A percentile compares a stretch with the other conserved stretches of the same genome.
Conservation (phyloP, 2,329 filamentous ascomycete species). For the Cucurbitaria berberidis region DNA sequence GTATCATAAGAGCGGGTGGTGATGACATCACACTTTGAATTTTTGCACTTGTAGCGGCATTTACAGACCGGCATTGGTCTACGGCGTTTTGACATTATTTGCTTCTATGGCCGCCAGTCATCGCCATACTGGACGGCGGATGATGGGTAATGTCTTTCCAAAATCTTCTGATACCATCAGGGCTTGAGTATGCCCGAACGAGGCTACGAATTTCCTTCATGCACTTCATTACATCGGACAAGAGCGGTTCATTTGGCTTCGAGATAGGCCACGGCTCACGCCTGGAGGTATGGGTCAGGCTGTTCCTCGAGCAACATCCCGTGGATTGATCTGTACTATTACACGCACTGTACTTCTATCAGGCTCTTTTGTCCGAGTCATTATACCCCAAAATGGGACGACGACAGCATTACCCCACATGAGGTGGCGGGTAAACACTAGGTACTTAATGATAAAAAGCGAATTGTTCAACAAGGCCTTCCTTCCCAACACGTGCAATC, state of each 20-base stretch:
- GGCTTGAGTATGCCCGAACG: constrained; percentile 44
- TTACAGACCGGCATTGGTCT: constrained; percentile 39
- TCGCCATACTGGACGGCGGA: constrained; percentile 24
- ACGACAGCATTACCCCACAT: constrained; percentile 38
- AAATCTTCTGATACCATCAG: constrained; percentile 46
- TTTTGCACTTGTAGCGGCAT: constrained; percentile 48
- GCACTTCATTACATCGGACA: constrained; percentile 34
- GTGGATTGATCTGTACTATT: constrained; percentile 48
- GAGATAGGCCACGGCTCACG: constrained; percentile 47
- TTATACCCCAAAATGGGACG: constrained; percentile 41
- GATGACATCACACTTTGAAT: constrained; percentile 35
- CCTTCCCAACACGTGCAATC: too few relatives aligned
- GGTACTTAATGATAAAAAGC: constrained; percentile 46
- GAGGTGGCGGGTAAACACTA: constrained; percentile 41
- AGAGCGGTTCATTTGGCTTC: constrained; percentile 35
- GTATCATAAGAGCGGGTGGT: constrained; percentile 89
- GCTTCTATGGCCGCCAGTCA: constrained; percentile 23
- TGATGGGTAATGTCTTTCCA: constrained; percentile 40
- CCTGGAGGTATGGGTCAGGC: constrained; percentile 37
- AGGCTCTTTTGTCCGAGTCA: constrained; percentile 37
- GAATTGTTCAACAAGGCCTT: constrained; percentile 25
- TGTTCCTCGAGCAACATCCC: constrained; percentile 24
- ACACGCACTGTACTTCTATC: constrained; percentile 51
- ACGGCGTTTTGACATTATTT: constrained; percentile 36
- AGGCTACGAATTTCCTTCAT: constrained; percentile 49